Evolutionary conservation across 805 yeast genomes (phyloP).

Genomic region (Blastobotrys attinorum): DNA sequence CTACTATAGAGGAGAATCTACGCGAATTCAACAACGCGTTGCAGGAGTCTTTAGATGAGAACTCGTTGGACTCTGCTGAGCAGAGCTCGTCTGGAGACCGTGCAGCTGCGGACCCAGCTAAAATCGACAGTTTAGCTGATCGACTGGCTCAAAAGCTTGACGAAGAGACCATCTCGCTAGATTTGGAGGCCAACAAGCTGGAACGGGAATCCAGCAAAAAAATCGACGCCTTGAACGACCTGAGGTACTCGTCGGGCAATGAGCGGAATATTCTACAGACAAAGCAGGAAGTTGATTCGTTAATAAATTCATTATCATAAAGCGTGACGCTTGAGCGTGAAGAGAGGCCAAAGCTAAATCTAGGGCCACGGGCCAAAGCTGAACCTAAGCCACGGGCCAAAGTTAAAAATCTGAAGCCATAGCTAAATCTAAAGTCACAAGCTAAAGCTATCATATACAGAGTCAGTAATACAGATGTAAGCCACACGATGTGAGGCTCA

Average conservation of each 20-base stretch:
- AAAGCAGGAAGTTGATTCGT: neutral
- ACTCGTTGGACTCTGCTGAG: neutral
- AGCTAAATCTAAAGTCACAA: too few species aligned
- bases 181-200: neutral
- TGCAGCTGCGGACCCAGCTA: neutral
- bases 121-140: neutral
- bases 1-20: neutral
- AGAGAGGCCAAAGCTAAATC: too few species aligned
- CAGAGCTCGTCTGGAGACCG: neutral
- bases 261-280: neutral
- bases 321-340: too few species aligned
- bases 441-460: too few species aligned
- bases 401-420: too few species aligned
- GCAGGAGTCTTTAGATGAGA: constrained; percentile 1
- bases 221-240: constrained; percentile 3
- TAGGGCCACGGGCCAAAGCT: too few species aligned
- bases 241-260: neutral
- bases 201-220: neutral
- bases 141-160: constrained; percentile 3
- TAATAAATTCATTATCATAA: neutral
- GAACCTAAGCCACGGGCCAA: too few species aligned
- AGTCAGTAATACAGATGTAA: too few species aligned
- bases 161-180: constrained; percentile 1
- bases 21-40: neutral
- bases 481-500: too few species aligned